phyloP scores from a whole-genome alignment of 2,329 filamentous ascomycete genomes.

The Colletotrichum abscissum region DNA sequence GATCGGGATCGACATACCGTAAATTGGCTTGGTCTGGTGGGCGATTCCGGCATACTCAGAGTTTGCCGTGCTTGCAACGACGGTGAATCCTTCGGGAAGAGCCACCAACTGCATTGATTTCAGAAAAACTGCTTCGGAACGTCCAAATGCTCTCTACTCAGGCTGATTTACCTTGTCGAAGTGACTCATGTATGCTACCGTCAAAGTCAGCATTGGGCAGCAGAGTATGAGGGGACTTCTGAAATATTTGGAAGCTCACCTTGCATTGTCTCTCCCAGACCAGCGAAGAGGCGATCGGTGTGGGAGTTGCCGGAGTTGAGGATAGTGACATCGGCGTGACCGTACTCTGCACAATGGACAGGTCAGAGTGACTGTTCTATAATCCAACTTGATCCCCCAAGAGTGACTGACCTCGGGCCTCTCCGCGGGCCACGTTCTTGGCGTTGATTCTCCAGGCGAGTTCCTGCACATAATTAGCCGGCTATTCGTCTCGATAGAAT shows the following conservation, averaged over 20 bases:
- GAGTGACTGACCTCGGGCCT: constrained; percentile 55
- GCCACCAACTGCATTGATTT: constrained; percentile 66
- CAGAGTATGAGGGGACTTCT: not conserved
- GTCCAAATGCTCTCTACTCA: too few species aligned
- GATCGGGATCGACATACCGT: constrained; percentile 53
- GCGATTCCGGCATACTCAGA: constrained; percentile 84
- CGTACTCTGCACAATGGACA: constrained; percentile 40
- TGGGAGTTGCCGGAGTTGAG: constrained; percentile 65
- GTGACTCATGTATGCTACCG: constrained; percentile 83
- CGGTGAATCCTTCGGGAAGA: constrained; percentile 79
- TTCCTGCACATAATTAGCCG: constrained; percentile 63
- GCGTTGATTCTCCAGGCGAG: constrained; percentile 71
- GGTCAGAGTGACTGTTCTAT: not conserved
- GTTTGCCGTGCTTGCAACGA: constrained; percentile 80
- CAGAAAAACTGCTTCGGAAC: too few species aligned
- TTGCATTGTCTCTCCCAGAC: constrained; percentile 74
- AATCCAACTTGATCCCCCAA: not conserved
- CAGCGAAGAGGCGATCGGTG: constrained; percentile 80
- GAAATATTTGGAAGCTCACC: constrained; percentile 35
- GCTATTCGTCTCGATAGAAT: not conserved
- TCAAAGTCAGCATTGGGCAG: constrained; percentile 1
- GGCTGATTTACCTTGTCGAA: constrained; percentile 67
- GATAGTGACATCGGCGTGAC: constrained; percentile 64
- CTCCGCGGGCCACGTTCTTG: constrained; percentile 74
- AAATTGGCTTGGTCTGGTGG: constrained; percentile 76